phyloP scores from a whole-genome alignment of 2,329 filamentous ascomycete species.

The Trichoderma asperellum region DNA sequence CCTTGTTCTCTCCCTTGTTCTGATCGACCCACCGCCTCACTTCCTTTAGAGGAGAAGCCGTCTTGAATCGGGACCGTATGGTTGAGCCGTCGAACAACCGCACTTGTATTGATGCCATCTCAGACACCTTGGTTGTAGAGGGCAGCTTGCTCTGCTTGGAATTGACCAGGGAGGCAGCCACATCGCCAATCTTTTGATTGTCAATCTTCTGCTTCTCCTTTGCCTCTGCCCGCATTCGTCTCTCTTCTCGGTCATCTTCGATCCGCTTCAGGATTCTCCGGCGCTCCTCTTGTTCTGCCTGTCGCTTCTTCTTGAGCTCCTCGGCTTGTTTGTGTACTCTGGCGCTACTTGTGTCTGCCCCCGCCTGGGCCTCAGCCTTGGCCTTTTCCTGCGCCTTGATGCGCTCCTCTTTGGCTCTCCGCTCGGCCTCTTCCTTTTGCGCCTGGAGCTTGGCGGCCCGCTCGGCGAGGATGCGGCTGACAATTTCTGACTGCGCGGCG shows the following conservation, averaged over 20 bases:
- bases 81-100: slow-evolving; percentile 83
- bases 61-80: slow-evolving; percentile 72
- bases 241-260: slow-evolving; percentile 73
- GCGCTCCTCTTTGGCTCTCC: slow-evolving; percentile 55
- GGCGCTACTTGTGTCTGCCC: slow-evolving; percentile 38
- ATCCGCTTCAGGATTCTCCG: slow-evolving; percentile 74
- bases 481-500: slow-evolving; percentile 40
- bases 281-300: slow-evolving; percentile 69
- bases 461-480: slow-evolving; percentile 52
- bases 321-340: slow-evolving; percentile 54
- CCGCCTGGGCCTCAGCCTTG: slow-evolving; percentile 46
- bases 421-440: slow-evolving; percentile 50
- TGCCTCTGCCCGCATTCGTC: slow-evolving; percentile 60
- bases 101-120: slow-evolving; percentile 67
- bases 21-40: slow-evolving; percentile 80
- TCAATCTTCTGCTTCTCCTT: slow-evolving; percentile 49
- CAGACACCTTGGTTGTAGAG: slow-evolving; percentile 37
- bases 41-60: slow-evolving; percentile 64
- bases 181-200: slow-evolving; percentile 38
- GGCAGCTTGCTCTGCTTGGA: slow-evolving; percentile 42
- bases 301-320: slow-evolving; percentile 64
- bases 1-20: slow-evolving; percentile 57
- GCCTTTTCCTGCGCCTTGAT: slow-evolving; percentile 53
- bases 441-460: slow-evolving; percentile 51
- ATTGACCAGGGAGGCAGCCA: slow-evolving; percentile 38